Conservation (phyloP, 352 stramenopile species). For the Pythium utonaiense region DNA sequence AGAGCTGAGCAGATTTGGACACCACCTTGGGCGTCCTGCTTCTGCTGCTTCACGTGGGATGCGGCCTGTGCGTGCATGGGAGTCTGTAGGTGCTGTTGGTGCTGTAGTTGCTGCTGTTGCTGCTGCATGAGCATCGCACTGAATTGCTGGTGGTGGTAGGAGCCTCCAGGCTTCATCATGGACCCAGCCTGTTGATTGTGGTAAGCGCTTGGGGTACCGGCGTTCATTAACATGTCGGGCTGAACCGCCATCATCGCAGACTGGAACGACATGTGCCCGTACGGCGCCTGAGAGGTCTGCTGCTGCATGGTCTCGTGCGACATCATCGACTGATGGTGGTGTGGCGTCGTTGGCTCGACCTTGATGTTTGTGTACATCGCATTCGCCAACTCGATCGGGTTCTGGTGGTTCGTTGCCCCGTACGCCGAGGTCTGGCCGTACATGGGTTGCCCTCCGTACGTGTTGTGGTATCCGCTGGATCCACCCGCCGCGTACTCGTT, state of each 20-base stretch:
- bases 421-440: slow-evolving; percentile 10
- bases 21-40: slow-evolving; percentile 44
- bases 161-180: slow-evolving; percentile 10
- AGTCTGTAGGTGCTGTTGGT: slow-evolving; percentile 27
- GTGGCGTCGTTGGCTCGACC: slow-evolving; percentile 29
- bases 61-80: slow-evolving; percentile 24
- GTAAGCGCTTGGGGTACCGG: background rate
- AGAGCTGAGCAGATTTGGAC: slow-evolving; percentile 68
- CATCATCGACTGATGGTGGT: slow-evolving; percentile 29
- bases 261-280: slow-evolving; percentile 57
- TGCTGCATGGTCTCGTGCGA: slow-evolving; percentile 57
- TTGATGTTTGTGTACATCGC: slow-evolving; percentile 28
- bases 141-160: slow-evolving; percentile 47
- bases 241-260: slow-evolving; percentile 41
- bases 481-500: slow-evolving; percentile 13
- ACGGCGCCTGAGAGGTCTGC: slow-evolving; percentile 40
- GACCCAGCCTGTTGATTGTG: background rate
- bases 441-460: slow-evolving; percentile 5
- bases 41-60: slow-evolving; percentile 54
- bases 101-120: slow-evolving; percentile 41
- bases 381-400: slow-evolving; percentile 2
- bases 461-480: slow-evolving; percentile 9
- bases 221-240: slow-evolving; percentile 42
- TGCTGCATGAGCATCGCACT: slow-evolving; percentile 66
- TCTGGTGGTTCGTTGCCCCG: background rate